These are phyloP conservation scores for Lasiosphaeris hirsuta DNA, from an alignment of 495 filamentous ascomycete genomes.

Conservation along the genomic window DNA sequence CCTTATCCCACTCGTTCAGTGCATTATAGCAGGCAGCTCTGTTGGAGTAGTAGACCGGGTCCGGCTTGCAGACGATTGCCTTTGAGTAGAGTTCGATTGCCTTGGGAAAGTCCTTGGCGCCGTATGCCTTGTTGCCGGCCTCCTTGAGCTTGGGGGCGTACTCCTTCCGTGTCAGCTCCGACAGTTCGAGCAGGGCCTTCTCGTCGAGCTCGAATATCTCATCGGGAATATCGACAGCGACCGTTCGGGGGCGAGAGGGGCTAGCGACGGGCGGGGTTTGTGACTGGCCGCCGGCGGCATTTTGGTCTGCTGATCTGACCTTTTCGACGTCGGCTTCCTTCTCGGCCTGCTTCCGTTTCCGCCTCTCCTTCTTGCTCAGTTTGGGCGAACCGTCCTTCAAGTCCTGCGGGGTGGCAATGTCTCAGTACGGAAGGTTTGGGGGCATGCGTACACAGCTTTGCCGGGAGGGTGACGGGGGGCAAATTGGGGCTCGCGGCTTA, in stretches of 20 bases:
- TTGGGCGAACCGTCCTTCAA: conserved; percentile 35
- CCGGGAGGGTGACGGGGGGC: background rate
- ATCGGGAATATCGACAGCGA: conserved; percentile 64
- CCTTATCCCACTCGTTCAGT: conserved; percentile 86
- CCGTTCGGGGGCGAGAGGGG: conserved; percentile 34
- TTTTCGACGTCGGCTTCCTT: conserved; percentile 54
- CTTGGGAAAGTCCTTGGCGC: conserved; percentile 80
- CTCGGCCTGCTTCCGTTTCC: conserved; percentile 69
- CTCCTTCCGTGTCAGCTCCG: conserved; percentile 72
- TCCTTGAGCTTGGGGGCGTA: conserved; percentile 89
- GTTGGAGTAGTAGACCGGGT: conserved; percentile 98
- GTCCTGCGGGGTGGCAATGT: conserved; percentile 17
- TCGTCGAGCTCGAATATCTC: conserved; percentile 86
- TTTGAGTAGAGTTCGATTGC: conserved; percentile 94
- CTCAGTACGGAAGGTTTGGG: background rate
- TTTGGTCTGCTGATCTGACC: conserved; percentile 10
- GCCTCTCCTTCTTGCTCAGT: conserved; percentile 53
- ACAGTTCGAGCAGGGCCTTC: conserved; percentile 62
- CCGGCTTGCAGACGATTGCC: conserved; percentile 93
- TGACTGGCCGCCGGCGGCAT: conserved; percentile 4
- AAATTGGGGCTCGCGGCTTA: background rate
- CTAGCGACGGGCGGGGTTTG: conserved; percentile 31
- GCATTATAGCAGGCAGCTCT: conserved; percentile 97
- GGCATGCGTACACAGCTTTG: background rate
- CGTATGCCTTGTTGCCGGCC: conserved; percentile 95